Evolutionary conservation across 768 basidiomycete genomes (phyloP).

Genomic region (Auriscalpium orientale): DNA sequence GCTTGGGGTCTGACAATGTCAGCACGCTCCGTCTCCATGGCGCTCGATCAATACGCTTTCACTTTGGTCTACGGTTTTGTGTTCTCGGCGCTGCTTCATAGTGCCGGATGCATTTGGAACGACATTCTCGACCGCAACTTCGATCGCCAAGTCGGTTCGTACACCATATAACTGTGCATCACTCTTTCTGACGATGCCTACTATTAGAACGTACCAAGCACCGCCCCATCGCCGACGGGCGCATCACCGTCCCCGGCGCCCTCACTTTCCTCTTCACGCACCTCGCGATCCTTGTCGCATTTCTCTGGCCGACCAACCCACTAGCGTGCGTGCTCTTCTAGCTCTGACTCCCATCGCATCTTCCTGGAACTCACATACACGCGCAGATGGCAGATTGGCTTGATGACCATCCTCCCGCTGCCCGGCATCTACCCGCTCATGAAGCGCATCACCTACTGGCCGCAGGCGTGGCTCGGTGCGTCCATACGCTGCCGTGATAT

Average conservation of each 20-base stretch:
- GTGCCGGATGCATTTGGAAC: not conserved
- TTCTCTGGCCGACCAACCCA: not conserved
- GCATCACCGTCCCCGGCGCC: not conserved
- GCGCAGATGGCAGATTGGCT: not conserved
- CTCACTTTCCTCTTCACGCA: not conserved
- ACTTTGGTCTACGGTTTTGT: not conserved
- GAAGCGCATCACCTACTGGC: slow-evolving; percentile 4
- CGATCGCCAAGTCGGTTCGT: not conserved
- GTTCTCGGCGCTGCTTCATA: not conserved
- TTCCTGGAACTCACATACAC: not conserved
- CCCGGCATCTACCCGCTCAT: not conserved
- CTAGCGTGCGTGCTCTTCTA: not conserved
- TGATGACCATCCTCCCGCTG: not conserved
- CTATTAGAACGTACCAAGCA: not conserved
- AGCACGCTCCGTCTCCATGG: not conserved
- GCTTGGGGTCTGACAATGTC: not conserved
- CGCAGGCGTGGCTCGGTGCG: slow-evolving; percentile 1
- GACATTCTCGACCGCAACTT: slow-evolving; percentile 1
- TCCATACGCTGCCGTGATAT: not conserved
- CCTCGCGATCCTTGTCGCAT: not conserved
- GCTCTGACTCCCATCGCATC: not conserved
- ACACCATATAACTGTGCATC: not conserved
- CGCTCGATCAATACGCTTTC: not conserved
- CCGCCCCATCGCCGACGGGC: not conserved
- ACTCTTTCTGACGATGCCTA: not conserved